Evolutionary conservation across 2,329 filamentous ascomycete species (phyloP), one percentile per base, ranked within the genome.

Genomic region (Pseudogymnoascus sp.): DNA sequence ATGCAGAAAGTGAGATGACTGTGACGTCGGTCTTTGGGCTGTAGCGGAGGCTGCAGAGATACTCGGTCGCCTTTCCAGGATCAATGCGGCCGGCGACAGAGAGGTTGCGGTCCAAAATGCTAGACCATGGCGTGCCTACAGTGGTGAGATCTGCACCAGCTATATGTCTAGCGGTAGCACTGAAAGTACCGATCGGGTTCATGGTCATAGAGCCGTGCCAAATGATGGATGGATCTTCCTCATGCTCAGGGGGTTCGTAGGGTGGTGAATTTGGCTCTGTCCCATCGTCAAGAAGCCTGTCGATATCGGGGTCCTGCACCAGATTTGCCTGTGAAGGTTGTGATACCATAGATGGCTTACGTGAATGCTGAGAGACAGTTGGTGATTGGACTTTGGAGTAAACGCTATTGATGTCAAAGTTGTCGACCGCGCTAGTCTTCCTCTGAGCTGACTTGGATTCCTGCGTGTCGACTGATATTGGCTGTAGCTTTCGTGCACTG

Each of bases 371-470:
- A 55, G 77, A 72, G 61, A 73, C 71, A 57, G 80, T 77, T 64
- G 91, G 90, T 2, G 90, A 94, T 66, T 86, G 85, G 38, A 95
- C 89, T 64, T 86, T 89, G 4, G 85, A 88, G 72, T 92, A 94
- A 23, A 96, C 90, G 63, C 89, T 88, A 67, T 89, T 86, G 69
- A 96, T 89, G 68, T 95, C 89, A 67, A 95, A 95, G 67, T 85
- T 64, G 18, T 59, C 48, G 23, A 55, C 57, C 10, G 64, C 61
- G 58, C 69, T 48, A 63, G 48, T 55, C 69, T 70, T 61, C 67
- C 55, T 35, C 30, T 38, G 55, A 10, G 45, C 26, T 30, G 45
- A 33, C 26, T 52, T 30, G 5, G 45, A 2, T 4, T 52, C 26
- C 13, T 57, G 30, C 33, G 68, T 70, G 34, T 71, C 66, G 26